Evolutionary conservation across 2,329 filamentous ascomycete genomes (phyloP).

Genomic region (Alternaria dauci): DNA sequence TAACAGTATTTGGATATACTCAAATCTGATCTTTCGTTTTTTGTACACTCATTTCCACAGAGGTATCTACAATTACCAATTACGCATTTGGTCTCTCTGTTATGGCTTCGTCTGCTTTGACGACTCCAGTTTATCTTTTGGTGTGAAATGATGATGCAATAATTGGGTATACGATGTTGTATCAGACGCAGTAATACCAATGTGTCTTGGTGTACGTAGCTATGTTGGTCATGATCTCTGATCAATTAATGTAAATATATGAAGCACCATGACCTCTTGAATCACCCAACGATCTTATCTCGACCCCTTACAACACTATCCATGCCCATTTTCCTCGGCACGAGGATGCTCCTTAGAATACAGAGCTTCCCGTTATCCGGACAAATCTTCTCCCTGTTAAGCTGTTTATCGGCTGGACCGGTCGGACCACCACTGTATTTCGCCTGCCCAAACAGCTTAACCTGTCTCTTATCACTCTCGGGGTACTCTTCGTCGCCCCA

Average conservation of each 20-base stretch:
- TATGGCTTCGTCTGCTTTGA: background rate
- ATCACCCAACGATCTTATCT: conserved; percentile 15
- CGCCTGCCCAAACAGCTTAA: conserved; percentile 53
- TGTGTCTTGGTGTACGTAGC: background rate
- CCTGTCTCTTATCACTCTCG: conserved; percentile 59
- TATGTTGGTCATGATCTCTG: background rate
- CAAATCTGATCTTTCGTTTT: background rate
- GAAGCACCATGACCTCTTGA: background rate
- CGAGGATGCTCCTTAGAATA: conserved; percentile 54
- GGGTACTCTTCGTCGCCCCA: conserved; percentile 71
- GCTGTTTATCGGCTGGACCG: conserved; percentile 67
- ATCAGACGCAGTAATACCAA: background rate
- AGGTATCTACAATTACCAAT: background rate
- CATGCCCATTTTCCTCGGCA: conserved; percentile 33
- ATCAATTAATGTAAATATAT: background rate
- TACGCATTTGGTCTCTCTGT: background rate
- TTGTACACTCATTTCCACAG: background rate
- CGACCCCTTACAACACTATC: conserved; percentile 13
- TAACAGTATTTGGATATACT: background rate
- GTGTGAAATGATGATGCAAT: background rate
- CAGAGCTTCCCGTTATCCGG: conserved; percentile 60
- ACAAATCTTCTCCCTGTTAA: conserved; percentile 66
- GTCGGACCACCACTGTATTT: conserved; percentile 68
- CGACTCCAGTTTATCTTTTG: background rate
- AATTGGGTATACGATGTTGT: background rate